A percentile compares a stretch with the other conserved stretches of the same genome.
These are phyloP conservation scores for Aspergillus aculeatus DNA, from an alignment of 2,329 filamentous ascomycete species.

Conservation along the genomic window DNA sequence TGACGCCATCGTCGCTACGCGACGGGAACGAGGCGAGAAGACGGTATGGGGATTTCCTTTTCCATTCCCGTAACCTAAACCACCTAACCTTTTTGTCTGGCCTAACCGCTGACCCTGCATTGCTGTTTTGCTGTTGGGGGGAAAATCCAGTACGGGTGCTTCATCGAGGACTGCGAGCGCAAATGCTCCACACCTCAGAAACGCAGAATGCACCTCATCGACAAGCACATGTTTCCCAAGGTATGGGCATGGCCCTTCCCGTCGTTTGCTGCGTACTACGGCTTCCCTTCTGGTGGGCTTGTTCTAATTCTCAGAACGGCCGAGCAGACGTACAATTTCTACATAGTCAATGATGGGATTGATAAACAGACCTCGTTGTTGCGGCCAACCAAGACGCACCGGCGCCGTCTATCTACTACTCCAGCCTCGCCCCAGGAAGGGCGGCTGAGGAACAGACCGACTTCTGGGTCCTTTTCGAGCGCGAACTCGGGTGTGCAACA, in stretches of 20 bases:
- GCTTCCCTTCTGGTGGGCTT: neutral
- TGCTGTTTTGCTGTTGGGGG: neutral
- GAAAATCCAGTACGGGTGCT: conserved; percentile 73
- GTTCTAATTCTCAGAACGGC: neutral
- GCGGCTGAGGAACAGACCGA: conserved; percentile 33
- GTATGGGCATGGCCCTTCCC: conserved; percentile 25
- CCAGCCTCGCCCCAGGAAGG: conserved; percentile 34
- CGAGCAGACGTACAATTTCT: conserved; percentile 73
- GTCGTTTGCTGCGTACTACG: too few relatives aligned
- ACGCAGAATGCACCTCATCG: conserved; percentile 81
- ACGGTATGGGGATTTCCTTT: conserved; percentile 58
- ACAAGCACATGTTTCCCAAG: conserved; percentile 89
- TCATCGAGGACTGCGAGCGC: conserved; percentile 82
- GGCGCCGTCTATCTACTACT: conserved; percentile 36
- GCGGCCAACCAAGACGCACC: conserved; percentile 38
- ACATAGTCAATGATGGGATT: conserved; percentile 83
- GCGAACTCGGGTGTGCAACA: conserved; percentile 2
- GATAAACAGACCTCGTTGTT: conserved; percentile 80
- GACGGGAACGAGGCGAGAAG: conserved; percentile 77
- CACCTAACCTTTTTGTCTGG: neutral
- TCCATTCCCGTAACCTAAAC: conserved; percentile 14
- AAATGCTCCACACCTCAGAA: conserved; percentile 82
- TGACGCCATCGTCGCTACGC: conserved; percentile 72
- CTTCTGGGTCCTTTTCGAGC: conserved; percentile 26
- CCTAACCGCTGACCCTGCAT: neutral